Conservation (phyloP, 305 asterid genomes). For the Striga hermonthica region DNA sequence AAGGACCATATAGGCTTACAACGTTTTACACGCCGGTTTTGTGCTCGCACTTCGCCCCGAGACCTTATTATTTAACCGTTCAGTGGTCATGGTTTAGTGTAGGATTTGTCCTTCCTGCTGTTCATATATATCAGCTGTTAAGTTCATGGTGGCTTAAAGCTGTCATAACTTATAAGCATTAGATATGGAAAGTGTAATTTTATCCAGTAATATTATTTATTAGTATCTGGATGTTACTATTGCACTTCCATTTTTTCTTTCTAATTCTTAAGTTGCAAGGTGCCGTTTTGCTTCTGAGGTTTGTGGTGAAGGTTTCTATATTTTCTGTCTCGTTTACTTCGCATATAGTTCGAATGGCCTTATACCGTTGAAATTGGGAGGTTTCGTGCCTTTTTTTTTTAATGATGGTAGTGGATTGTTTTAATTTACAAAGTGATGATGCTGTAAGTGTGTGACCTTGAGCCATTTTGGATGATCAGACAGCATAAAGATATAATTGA, state of each 20-base stretch:
- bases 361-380: too few relatives aligned
- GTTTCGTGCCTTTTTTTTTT: too few relatives aligned
- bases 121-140: constrained; percentile 7
- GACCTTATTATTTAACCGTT: not conserved
- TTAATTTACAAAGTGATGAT: too few relatives aligned
- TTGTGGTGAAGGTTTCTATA: too few relatives aligned
- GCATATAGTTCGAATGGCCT: too few relatives aligned
- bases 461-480: too few relatives aligned
- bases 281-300: too few relatives aligned
- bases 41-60: constrained; percentile 29
- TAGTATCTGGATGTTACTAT: not conserved
- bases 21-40: constrained; percentile 42
- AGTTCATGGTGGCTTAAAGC: not conserved
- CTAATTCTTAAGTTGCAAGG: too few relatives aligned
- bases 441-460: too few relatives aligned
- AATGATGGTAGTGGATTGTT: too few relatives aligned
- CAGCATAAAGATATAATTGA: too few relatives aligned
- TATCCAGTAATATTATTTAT: not conserved
- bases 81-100: not conserved
- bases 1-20: constrained; percentile 31
- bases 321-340: too few relatives aligned
- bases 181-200: not conserved
- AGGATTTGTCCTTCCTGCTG: not conserved
- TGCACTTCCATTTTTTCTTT: not conserved
- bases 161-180: not conserved